Conservation (phyloP, 2,329 filamentous ascomycete genomes). For the Aspergillus sp. region DNA sequence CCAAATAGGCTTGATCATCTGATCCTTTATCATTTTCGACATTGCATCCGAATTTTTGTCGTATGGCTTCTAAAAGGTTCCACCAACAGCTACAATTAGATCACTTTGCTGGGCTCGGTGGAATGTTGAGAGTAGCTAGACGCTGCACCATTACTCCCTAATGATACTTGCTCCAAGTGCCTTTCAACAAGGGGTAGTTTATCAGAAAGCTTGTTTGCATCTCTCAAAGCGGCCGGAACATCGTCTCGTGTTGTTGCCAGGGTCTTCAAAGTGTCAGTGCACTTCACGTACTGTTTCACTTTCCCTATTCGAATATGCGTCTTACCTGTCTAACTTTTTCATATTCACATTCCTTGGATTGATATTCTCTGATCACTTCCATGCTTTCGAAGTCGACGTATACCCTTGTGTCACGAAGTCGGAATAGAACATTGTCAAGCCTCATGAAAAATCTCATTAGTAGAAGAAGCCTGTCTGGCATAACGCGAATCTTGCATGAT, state of each 20-base stretch:
- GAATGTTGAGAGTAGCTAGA: background rate
- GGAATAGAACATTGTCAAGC: constrained; percentile 79
- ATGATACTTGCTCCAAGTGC: constrained; percentile 50
- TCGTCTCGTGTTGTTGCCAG: constrained; percentile 60
- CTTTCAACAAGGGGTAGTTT: constrained; percentile 66
- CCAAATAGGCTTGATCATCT: no score
- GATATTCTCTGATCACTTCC: constrained; percentile 81
- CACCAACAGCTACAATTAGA: background rate
- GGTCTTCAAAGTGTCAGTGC: constrained; percentile 26
- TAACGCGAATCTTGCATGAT: constrained; percentile 86
- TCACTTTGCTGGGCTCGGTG: background rate
- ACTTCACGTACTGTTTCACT: background rate
- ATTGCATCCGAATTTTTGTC: no score
- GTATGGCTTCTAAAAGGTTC: background rate
- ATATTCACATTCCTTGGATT: constrained; percentile 76
- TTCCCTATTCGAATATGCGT: constrained; percentile 5
- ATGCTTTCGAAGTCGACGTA: constrained; percentile 81
- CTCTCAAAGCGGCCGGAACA: constrained; percentile 67
- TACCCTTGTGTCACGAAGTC: constrained; percentile 81
- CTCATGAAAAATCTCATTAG: constrained; percentile 86
- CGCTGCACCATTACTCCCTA: constrained; percentile 13
- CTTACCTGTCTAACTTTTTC: constrained; percentile 65
- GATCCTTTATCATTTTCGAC: no score
- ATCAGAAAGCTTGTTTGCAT: constrained; percentile 68
- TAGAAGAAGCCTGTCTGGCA: constrained; percentile 79